Evolutionary conservation across 2,329 filamentous ascomycete genomes (phyloP), one percentile per base, ranked within the genome.

Genomic region (Parascedosporium putredinis): DNA sequence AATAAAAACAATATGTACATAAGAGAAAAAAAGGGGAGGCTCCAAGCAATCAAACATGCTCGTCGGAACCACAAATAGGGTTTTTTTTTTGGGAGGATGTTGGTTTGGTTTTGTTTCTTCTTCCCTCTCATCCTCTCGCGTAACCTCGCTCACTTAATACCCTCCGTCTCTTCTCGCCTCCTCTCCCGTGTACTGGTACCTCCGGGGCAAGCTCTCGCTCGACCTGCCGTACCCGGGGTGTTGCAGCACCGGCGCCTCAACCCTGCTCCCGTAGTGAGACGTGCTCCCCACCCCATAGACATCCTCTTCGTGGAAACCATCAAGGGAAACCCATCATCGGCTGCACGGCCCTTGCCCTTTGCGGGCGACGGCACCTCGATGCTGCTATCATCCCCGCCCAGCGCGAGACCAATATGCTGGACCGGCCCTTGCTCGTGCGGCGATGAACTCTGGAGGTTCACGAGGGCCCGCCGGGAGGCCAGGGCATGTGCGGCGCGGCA

Each of bases 151-250:
- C 42, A 9, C 7, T 34, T 36, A 50, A 33, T 45, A 29, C 20
- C 38, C 48, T 22, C 45, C 38, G 4, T 40, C 48, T 9, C 40
- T 45, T 40, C 38, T 27, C 20, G 48, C 48, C 18, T 50, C 48
- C 31, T 50, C 48, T n/a, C 18, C 48, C 20, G 48, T 50, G 12
- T 45, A 22, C 10, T 22, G 29, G 25, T 50, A 56, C 25, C 53
- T 55, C 42, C 55, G 48, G 14, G 59, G 56, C 12, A 54, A 56
- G 43, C 55, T 58, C 31, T 58, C 53, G 6, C 57, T 55, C 23
- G 64, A 59, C 52, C 71, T 64, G 14, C 72, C 70, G 43, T 71
- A 69, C 0, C 71, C 73, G 0, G 73, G 73, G 47, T 75, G 73
- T 22, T 64, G 63, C 36, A 76, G 58, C 22, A 70, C 60, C 0